phyloP scores from a whole-genome alignment of 345 rosid genomes.

The Balakata baccata region DNA sequence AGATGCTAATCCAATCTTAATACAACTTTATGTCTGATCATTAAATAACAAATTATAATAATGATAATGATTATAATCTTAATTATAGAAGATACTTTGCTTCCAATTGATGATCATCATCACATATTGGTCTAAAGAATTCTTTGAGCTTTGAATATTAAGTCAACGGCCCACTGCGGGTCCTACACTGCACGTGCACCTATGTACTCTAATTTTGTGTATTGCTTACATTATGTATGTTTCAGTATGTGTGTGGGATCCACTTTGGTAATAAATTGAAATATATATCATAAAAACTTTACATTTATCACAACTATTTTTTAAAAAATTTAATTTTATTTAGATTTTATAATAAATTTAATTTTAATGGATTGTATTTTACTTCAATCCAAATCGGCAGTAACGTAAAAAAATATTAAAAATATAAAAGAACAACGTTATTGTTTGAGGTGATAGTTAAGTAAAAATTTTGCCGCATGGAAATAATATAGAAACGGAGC shows the following conservation, averaged over 20 bases:
- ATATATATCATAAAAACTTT: no score
- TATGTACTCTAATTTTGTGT: constrained; percentile 27
- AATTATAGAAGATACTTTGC: constrained; percentile 16
- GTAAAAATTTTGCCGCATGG: no score
- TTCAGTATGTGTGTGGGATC: constrained; percentile 8
- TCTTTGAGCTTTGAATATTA: constrained; percentile 17
- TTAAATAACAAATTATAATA: constrained; percentile 10
- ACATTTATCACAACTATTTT: no score
- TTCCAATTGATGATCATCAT: constrained; percentile 20
- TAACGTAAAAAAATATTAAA: no score
- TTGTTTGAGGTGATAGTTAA: no score
- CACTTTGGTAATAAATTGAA: neutral
- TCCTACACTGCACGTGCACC: constrained; percentile 47
- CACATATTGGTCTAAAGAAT: constrained; percentile 1
- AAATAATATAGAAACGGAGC: no score
- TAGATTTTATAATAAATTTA: no score
- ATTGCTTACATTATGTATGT: constrained; percentile 5
- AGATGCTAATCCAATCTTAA: constrained; percentile 15
- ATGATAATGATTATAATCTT: neutral
- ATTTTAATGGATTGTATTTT: no score
- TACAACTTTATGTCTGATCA: constrained; percentile 22
- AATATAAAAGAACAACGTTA: no score
- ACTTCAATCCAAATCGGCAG: no score
- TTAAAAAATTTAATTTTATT: no score
- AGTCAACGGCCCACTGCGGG: constrained; percentile 33